These are phyloP conservation scores for Mortierella sp. DNA, from an alignment of 371 early-diverging fungal species.

Conservation along the genomic window DNA sequence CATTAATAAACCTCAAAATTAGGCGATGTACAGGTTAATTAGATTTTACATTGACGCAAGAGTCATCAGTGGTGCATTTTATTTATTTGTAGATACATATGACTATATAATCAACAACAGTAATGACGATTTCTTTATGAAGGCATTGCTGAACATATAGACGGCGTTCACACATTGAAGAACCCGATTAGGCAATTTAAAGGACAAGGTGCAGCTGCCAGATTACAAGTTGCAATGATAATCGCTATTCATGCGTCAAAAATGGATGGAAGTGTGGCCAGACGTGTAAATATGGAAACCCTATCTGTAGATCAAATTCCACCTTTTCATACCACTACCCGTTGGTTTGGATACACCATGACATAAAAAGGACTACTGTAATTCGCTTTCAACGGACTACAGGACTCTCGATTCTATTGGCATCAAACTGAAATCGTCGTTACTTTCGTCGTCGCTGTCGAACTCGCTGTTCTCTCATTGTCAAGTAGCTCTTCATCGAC, in stretches of 20 bases:
- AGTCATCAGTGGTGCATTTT: too few species aligned
- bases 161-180: slow-evolving; percentile 18
- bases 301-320: slow-evolving; percentile 1
- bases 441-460: background rate
- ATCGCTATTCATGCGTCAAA: background rate
- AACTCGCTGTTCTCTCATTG: background rate
- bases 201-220: background rate
- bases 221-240: background rate
- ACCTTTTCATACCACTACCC: background rate
- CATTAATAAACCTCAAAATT: too few species aligned
- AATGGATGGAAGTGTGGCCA: background rate
- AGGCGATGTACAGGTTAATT: too few species aligned
- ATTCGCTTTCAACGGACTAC: too few species aligned
- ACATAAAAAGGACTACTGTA: background rate
- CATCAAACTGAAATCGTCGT: too few species aligned
- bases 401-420: too few species aligned
- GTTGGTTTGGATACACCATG: background rate
- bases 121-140: slow-evolving; percentile 9
- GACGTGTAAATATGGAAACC: background rate
- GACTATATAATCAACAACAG: slow-evolving; percentile 11
- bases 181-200: slow-evolving; percentile 24
- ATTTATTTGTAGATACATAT: too few species aligned
- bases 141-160: slow-evolving; percentile 2
- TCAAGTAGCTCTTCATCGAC: background rate
- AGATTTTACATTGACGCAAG: too few species aligned